These are phyloP conservation scores for Trametes cinnabarina DNA, from an alignment of 768 basidiomycete species.

Conservation along the genomic window DNA sequence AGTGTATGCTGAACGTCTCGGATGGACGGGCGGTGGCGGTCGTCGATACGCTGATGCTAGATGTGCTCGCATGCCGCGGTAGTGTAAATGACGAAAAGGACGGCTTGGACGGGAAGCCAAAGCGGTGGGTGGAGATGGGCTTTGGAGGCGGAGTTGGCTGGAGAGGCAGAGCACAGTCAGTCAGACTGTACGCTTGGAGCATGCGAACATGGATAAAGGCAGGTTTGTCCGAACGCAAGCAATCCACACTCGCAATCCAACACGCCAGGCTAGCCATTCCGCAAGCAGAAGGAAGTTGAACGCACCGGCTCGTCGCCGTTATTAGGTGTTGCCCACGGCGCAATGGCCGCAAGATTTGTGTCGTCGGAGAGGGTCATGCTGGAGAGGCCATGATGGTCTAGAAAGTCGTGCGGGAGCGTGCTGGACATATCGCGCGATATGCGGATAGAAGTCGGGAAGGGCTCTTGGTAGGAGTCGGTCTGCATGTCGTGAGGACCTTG, in stretches of 20 bases:
- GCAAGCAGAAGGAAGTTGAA: no score
- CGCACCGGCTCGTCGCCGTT: no score
- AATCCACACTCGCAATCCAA: no score
- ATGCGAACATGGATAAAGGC: no score
- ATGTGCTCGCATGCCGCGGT: conserved; percentile 33
- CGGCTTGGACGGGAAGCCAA: conserved; percentile 39
- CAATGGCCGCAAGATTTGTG: conserved; percentile 14
- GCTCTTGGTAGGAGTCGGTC: conserved; percentile 12
- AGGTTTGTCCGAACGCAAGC: no score
- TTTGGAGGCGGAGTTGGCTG: conserved; percentile 49
- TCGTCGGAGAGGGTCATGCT: conserved; percentile 14
- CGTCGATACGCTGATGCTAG: conserved; percentile 22
- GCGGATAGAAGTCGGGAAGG: conserved; percentile 16
- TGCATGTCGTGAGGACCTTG: conserved; percentile 23
- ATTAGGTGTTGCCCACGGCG: conserved; percentile 18
- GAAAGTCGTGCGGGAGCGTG: conserved; percentile 6
- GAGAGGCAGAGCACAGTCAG: neutral
- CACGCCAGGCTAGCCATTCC: no score
- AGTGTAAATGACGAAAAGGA: conserved; percentile 43
- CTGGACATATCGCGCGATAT: conserved; percentile 16
- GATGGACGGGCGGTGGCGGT: conserved; percentile 21
- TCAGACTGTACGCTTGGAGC: neutral
- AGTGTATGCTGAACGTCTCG: conserved; percentile 26
- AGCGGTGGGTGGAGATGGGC: conserved; percentile 25
- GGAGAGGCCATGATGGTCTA: conserved; percentile 15